Evolutionary conservation across 1,139 yeast species (phyloP), one percentile per base, ranked within the genome.

Genomic region (Suhomyces yuchorum): DNA sequence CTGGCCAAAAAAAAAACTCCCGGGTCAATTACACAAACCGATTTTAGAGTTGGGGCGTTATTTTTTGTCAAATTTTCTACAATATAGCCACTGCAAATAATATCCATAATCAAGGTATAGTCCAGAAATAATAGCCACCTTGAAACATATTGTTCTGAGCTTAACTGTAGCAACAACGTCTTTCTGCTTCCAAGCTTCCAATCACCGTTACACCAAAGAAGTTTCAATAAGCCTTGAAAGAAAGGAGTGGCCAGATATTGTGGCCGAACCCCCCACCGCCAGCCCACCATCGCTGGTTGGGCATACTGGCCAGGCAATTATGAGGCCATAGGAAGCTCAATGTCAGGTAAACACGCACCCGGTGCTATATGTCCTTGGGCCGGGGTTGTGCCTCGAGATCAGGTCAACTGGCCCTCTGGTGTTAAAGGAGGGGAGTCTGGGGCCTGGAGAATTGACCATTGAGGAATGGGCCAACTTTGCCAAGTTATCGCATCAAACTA

Each of bases 1-100:
- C 23, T 18, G 12, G 6, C 15, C 5, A 26, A 38, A 38, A 26
- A 38, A 38, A 24, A 38, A 26, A 24, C 20, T 37, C n/a, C 23
- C 38, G 6, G 26, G 23, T 17, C 20, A 15, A 23, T 15, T 9
- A 15, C 39, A 37, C 39, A 37, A 23, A 37, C 3, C 26, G 11
- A 8, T 23, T 37, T 37, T 37, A 37, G 39, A 37, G 39, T 37
- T 37, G 39, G 28, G 17, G 30, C 39, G 23, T 37, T 22, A 37
- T 37, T 37, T 37, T 22, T 24, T 22, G n/a, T 7, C 8, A 15
- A 20, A 20, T 37, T 37, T 37, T 37, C 30, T 37, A 15, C 30
- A n/a, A 22, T 37, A 17, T 19, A 37, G 39, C 30, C 26, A 37
- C 12, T 37, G 30, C 15, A 37, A 35, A 35, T 20, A 37, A 37